Base-by-base conservation (phyloP, 176 grass and related monocot genomes). In the Ensete glaucum region DNA sequence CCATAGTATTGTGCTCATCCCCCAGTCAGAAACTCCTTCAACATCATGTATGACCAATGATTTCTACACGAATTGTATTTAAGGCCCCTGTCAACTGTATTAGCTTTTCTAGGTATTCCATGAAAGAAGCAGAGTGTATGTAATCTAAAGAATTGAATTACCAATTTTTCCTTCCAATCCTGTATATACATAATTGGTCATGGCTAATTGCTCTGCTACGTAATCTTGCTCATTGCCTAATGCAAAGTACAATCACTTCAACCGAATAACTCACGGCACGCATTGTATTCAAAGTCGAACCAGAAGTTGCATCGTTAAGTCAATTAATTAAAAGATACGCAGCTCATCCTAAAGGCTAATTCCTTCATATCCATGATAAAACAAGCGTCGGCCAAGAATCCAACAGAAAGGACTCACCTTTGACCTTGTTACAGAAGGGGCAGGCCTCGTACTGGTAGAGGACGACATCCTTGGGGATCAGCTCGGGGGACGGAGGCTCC, bases 351-450 rank as follows among this genome's bases (percentile, higher is more conserved):
- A 24, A 13, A 3, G 11, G 22, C 23, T 65, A 12, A 65, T 25
- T 1, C 10, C 16, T 50, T 48, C 17, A 70, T 1, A 21, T 70
- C 43, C 15, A 51, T 8, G 19, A 50, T 70, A 50, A 21, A 22
- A 8, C 50, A 70, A 8, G 2, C 17, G 8, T 7, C 23, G 17
- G 11, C 11, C 1, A n/a, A 69, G 12, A 20, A 70, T 50, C 43
- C 67, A 70, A 10, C 34, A 21, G 9, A 19, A 70, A 51, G 15
- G 19, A 70, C 76, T 80, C 66, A 96, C 90, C 93, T 96, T 90
- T 87, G 75, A 96, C 93, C 85, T 96, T 96, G 77, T 96, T 96
- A 77, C 93, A 96, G 84, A 96, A 96, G 66, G 93, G 93, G 81
- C 93, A 96, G 0, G 87, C 93, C 81, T 96, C 85, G 73, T 96